These are phyloP conservation scores for Candida glucosophila DNA, from an alignment of 1,139 yeast genomes.

Conservation along the genomic window DNA sequence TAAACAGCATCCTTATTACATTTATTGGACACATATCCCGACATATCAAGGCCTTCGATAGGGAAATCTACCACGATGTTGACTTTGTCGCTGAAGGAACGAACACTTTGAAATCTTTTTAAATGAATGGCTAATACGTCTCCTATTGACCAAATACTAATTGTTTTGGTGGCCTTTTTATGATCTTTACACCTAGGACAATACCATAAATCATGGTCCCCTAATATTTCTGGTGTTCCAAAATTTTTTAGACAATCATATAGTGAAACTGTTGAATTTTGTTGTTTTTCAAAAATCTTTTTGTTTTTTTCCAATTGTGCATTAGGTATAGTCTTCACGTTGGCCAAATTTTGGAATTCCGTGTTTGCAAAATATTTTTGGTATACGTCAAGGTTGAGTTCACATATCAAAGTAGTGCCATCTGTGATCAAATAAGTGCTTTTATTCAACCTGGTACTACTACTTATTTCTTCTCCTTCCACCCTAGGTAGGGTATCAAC, in stretches of 20 bases:
- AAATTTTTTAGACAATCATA: constrained; percentile 71
- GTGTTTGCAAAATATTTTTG: constrained; percentile 42
- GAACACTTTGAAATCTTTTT: constrained; percentile 80
- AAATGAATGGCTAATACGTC: constrained; percentile 84
- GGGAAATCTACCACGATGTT: constrained; percentile 84
- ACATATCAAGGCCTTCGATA: constrained; percentile 69
- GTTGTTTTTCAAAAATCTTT: constrained; percentile 26
- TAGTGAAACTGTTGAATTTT: constrained; percentile 49
- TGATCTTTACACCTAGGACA: constrained; percentile 88
- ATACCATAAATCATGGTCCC: constrained; percentile 90
- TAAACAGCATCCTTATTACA: constrained; percentile 42
- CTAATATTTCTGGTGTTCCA: constrained; percentile 75
- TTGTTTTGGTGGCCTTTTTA: constrained; percentile 83
- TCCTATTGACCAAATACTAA: constrained; percentile 87
- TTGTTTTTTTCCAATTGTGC: constrained; percentile 43
- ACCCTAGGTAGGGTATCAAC: constrained; percentile 15
- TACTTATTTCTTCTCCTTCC: constrained; percentile 4
- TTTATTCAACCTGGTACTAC: constrained; percentile 6
- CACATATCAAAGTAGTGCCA: constrained; percentile 56
- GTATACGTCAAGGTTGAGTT: constrained; percentile 50
- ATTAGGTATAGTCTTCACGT: constrained; percentile 42
- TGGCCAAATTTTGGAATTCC: constrained; percentile 45
- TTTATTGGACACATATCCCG: constrained; percentile 39
- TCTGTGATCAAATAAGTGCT: constrained; percentile 17
- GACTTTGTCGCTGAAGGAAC: constrained; percentile 84